Evolutionary conservation across 2,329 filamentous ascomycete genomes (phyloP), one percentile per base, ranked within the genome.

Genomic region (Hortaea sp.): DNA sequence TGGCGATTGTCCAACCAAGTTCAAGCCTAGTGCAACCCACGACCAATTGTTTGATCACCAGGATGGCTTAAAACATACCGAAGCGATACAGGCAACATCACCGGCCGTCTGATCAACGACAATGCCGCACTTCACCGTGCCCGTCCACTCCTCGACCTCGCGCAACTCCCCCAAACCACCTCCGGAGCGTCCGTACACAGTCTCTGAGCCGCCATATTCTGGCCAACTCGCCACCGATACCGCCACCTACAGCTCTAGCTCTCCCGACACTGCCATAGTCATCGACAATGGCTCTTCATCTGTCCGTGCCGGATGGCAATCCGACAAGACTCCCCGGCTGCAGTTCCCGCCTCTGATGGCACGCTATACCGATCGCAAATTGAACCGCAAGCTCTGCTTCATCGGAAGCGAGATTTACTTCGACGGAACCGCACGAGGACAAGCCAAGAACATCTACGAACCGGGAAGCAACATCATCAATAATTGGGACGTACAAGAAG

Each of bases 401-500:
- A 84, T 94, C 39, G 92, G 92, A 46, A 81, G 82, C 57, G 92
- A 98, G 69, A 88, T 94, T 61, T 97, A 92, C 61, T 84, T 89
- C 53, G 92, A 98, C 67, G 92, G 90, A 28, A 95, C 88, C 1
- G 88, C 92, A 20, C 79, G 87, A 47, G 87, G 88, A 7, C 92
- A 97, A 64, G 83, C 94, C 49, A 84, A 90, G 63, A 85, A 87
- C 64, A 84, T 89, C 1, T 97, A 95, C 58, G 92, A 98, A 64
- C 78, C 84, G 1, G 89, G 89, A 27, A 90, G 84, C 39, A 90
- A 89, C 53, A 84, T 98, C 41, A 81, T 97, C 50, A 89, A 87
- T 65, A 97, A 97, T 63, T 98, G 94, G 88, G 92, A 98, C 66
- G 89, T 88, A 31, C 88, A 95, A 80, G 92, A 98, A 66, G 88